These are phyloP conservation scores for Suillus placidus DNA, from an alignment of 768 basidiomycete genomes.

Conservation along the genomic window DNA sequence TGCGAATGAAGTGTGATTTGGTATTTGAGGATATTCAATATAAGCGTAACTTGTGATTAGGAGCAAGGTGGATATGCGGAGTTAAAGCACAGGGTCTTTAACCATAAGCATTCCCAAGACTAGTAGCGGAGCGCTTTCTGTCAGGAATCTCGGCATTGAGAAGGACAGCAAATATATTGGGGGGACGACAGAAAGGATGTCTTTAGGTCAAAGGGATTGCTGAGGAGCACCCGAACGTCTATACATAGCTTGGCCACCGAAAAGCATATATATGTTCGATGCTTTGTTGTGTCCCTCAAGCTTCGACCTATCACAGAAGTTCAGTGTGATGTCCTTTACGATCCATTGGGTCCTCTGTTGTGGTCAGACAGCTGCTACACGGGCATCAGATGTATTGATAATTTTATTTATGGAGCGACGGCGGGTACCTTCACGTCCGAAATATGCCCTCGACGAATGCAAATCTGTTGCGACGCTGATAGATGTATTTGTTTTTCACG, in stretches of 20 bases:
- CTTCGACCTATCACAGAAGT: not conserved
- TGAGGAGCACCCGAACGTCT: not conserved
- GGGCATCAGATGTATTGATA: not conserved
- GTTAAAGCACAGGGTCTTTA: not conserved
- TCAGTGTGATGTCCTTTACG: not conserved
- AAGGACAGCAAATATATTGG: not conserved
- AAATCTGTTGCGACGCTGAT: not conserved
- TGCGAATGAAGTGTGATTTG: not conserved
- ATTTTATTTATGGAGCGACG: not conserved
- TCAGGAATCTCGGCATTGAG: not conserved
- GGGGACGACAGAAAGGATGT: not conserved
- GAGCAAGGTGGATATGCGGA: not conserved
- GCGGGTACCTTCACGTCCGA: not conserved
- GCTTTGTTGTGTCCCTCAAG: not conserved
- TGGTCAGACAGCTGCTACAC: not conserved
- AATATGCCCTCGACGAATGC: not conserved
- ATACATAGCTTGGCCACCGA: not conserved
- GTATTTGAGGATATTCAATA: not conserved
- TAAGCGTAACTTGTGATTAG: not conserved
- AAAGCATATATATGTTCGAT: not conserved
- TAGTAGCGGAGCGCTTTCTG: not conserved
- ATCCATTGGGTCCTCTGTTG: not conserved
- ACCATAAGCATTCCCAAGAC: not conserved
- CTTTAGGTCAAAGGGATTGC: not conserved
- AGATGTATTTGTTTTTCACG: not conserved